A percentile compares a stretch with the other conserved stretches of the same genome.
Evolutionary conservation across 306 rosid genomes (phyloP).

Genomic region (Begonia peltatifolia): DNA sequence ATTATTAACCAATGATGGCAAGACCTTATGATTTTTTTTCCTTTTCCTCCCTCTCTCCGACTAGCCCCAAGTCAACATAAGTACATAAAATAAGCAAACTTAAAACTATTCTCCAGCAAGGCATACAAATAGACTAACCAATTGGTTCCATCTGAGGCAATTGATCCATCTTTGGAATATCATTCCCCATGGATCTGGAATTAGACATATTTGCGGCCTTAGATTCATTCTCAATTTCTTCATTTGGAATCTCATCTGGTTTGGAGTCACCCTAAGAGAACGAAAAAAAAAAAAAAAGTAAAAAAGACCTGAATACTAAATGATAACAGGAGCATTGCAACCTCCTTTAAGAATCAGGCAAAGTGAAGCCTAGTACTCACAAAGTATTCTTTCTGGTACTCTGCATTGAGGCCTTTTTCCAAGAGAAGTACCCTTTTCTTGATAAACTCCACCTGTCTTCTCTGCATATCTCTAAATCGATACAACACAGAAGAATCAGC

Average conservation of each 20-base stretch:
- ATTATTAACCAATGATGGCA: background rate
- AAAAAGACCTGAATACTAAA: constrained; percentile 5
- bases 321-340: constrained; percentile 11
- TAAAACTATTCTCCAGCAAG: background rate
- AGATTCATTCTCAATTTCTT: constrained; percentile 40
- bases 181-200: constrained; percentile 31
- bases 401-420: constrained; percentile 89
- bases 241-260: constrained; percentile 33
- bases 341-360: background rate
- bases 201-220: constrained; percentile 26
- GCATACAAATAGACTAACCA: constrained; percentile 32
- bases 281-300: constrained; percentile 11
- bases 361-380: constrained; percentile 32
- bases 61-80: background rate
- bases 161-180: constrained; percentile 33
- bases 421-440: constrained; percentile 94
- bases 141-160: constrained; percentile 52
- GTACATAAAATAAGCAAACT: background rate
- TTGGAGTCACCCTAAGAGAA: constrained; percentile 50
- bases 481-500: constrained; percentile 40
- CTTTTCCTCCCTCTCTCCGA: background rate
- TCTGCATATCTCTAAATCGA: constrained; percentile 91
- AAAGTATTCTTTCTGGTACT: constrained; percentile 72
- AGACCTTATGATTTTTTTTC: background rate
- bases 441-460: constrained; percentile 85